Base-by-base conservation (phyloP, 345 rosid species). In the Geranium brycei region DNA sequence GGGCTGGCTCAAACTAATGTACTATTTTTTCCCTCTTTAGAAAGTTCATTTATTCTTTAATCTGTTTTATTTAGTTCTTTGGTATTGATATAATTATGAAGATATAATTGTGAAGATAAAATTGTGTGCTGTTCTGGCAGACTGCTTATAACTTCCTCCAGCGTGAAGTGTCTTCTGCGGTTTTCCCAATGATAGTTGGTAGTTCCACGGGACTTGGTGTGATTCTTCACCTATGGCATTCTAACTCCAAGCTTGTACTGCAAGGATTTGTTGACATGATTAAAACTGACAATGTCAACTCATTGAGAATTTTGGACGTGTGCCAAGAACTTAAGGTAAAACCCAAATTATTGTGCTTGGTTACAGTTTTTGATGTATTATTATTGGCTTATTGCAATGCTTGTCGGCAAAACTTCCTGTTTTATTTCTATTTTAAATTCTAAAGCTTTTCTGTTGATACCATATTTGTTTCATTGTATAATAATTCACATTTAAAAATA, bases 1-100 rank as follows among this genome's bases (percentile, higher is more conserved):
- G 97, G 95, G 73, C 77, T 93, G 85, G 73, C 95, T 23, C 95
- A 85, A 73, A 59, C 83, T 69, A 90, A 83, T 77, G 99, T 93
- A 82, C 51, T 23, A 47, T 8, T 58, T 56, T 56, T 8, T 8
- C 12, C 11, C 64, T 55, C 18, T 32, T 23, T 31, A 32, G 11
- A 17, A 17, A 17, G 11, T 63, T 31, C 47, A 38, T 3, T 16
- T 1, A 3, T 3, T 19, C 12, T 19, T 19, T 10, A 6, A 11
- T 15, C 41, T 35, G 41, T 35, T 35, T 7, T 35, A 7, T 35
- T 0, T 35, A 35, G 10, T 35, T 35, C 10, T 35, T 35, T 35
- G 41, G 3, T 15, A 59, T 14, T 59, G 14, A 19, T 18, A 6
- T 7, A 19, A 19, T 59, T 59, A 3, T 18, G 16, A 17, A 0